phyloP scores from a whole-genome alignment of 305 asterid genomes.

The Fraxinus ornus region DNA sequence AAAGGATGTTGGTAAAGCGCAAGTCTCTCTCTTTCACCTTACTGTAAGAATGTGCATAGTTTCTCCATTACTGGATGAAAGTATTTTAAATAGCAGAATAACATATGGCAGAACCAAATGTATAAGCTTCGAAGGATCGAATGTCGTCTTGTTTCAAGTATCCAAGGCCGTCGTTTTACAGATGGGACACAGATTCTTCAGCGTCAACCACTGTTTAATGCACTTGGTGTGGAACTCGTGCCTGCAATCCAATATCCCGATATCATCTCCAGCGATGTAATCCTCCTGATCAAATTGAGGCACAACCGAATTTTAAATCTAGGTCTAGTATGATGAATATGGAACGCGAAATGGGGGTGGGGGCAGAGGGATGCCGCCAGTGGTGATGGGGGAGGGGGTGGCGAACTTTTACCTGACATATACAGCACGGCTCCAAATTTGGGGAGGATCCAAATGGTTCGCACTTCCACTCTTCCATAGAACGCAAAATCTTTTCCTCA shows the following conservation, averaged over 20 bases:
- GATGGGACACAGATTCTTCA: constrained; percentile 63
- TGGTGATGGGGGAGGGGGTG: neutral
- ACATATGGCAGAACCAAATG: neutral
- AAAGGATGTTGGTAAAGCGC: neutral
- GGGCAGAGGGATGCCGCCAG: neutral
- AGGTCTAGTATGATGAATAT: neutral
- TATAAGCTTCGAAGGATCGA: neutral
- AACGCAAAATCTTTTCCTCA: constrained; percentile 33
- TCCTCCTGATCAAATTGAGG: constrained; percentile 42
- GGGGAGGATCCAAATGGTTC: constrained; percentile 16
- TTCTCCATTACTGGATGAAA: neutral
- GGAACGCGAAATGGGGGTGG: neutral
- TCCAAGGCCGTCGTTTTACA: constrained; percentile 52
- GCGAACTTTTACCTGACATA: constrained; percentile 47
- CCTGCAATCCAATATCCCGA: constrained; percentile 51
- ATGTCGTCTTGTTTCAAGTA: constrained; percentile 21
- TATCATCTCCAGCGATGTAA: constrained; percentile 41
- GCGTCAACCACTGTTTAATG: constrained; percentile 54
- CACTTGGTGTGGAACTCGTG: constrained; percentile 59
- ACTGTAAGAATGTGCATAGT: neutral
- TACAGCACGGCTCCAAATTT: constrained; percentile 59
- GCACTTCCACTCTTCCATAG: constrained; percentile 38
- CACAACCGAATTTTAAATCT: neutral
- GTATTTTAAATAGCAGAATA: neutral
- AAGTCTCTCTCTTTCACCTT: neutral